Conservation (phyloP, 1,139 yeast genomes). For the Pichia sp. region DNA sequence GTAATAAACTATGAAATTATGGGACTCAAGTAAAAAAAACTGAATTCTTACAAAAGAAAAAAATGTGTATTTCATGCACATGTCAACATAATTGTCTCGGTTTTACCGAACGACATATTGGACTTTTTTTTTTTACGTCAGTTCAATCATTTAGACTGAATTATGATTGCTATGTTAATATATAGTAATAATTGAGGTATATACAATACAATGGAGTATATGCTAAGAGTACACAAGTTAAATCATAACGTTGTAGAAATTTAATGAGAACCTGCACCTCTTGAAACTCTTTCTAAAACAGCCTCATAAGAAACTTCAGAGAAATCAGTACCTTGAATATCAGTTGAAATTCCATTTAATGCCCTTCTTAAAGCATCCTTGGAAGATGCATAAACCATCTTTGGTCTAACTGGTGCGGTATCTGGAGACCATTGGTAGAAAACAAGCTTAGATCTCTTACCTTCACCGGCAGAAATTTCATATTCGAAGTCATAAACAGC, state of each 20-base stretch:
- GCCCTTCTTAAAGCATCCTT: conserved; percentile 98
- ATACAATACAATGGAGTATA: background rate
- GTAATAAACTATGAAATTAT: too few species aligned
- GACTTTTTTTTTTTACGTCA: background rate
- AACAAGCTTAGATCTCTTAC: conserved; percentile 90
- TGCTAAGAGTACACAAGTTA: background rate
- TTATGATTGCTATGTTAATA: too few species aligned
- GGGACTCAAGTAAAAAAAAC: too few species aligned
- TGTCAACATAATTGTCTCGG: background rate
- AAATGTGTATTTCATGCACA: too few species aligned
- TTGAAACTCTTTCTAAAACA: conserved; percentile 83
- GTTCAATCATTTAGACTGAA: background rate
- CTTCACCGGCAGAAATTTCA: conserved; percentile 84
- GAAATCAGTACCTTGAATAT: conserved; percentile 96
- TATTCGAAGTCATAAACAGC: conserved; percentile 96
- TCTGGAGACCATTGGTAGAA: conserved; percentile 98
- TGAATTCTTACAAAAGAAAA: too few species aligned
- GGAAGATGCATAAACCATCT: conserved; percentile 97
- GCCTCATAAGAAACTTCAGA: conserved; percentile 93
- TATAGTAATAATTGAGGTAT: background rate
- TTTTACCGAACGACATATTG: background rate
- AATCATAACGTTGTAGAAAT: background rate
- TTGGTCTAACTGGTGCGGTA: conserved; percentile 86
- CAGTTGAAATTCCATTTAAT: conserved; percentile 87
- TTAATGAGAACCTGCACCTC: conserved; percentile 64